Evolutionary conservation across 2,329 filamentous ascomycete genomes (phyloP), one percentile per base, ranked within the genome.

Genomic region (Apiospora arundinis): DNA sequence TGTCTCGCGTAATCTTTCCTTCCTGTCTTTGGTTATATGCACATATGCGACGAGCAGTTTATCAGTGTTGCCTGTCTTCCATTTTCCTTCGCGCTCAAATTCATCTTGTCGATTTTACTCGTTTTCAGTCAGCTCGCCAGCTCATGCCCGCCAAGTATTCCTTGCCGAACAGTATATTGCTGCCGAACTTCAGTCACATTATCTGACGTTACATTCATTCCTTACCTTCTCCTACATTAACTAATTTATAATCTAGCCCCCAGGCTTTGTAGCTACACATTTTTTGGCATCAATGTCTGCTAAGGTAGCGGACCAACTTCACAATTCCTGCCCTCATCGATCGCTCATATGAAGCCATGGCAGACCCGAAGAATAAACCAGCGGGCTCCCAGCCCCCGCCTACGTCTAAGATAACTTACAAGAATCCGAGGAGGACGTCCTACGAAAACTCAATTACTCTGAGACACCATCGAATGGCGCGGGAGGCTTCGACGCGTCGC

Each of bases 371-470:
- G 46, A 40, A 40, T 37, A 37, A 18, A 37, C 42, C 67, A 23
- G 32, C 45, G 37, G 32, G 67, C 44, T 48, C 46, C 44, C 28
- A 28, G 40, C 67, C 67, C 18, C 67, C 32, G 37, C 46, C 37
- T 23, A 25, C 44, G 42, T 46, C 46, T 9, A 14, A 46, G 12
- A 32, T 79, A 32, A 79, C 77, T 2, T 79, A 76, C 69, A 77
- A 69, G 8, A 80, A 80, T 67, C 78, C 79, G n/a, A 74, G 86
- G 69, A 81, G 86, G 73, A 77, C 81, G 1, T 82, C 83, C 4
- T 83, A 85, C 18, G 81, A 82, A 52, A 82, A 83, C 42, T 88
- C 87, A 5, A 79, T 87, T 2, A 87, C 87, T 0, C 75, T 88
- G 0, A 81, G 79, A 14, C 79, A 87, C 70, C 86, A 88, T 73